Evolutionary conservation across 1,284 basidiomycete genomes (phyloP).

Genomic region (Ceratobasidium sp.): DNA sequence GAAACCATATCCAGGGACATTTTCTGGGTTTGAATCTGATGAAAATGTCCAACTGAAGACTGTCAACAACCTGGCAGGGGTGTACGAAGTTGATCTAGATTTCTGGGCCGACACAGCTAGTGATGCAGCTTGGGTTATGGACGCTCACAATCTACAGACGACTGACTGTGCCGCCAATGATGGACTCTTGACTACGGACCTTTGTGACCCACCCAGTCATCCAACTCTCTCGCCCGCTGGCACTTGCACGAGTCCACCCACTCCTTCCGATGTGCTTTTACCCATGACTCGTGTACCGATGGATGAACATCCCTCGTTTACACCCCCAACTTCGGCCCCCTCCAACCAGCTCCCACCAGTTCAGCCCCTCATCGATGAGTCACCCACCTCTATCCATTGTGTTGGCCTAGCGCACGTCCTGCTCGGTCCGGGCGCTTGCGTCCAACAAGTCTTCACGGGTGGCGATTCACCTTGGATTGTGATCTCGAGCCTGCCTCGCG

Average conservation of each 20-base stretch:
- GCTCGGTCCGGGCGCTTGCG: slow-evolving; percentile 34
- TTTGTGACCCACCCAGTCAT: background rate
- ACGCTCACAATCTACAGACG: background rate
- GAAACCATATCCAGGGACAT: background rate
- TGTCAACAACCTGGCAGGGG: background rate
- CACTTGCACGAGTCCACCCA: background rate
- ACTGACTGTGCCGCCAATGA: background rate
- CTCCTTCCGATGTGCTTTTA: background rate
- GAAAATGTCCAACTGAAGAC: background rate
- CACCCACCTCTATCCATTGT: slow-evolving; percentile 26
- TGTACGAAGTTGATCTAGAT: background rate
- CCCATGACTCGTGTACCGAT: background rate
- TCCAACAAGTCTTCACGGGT: slow-evolving; percentile 36
- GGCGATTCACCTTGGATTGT: slow-evolving; percentile 40
- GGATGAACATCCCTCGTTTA: background rate
- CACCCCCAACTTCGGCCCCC: background rate
- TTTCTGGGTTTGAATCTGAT: background rate
- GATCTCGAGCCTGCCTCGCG: slow-evolving; percentile 23
- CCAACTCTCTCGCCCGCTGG: background rate
- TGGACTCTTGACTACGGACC: background rate
- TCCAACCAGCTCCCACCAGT: background rate
- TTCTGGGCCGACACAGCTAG: slow-evolving; percentile 9
- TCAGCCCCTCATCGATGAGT: slow-evolving; percentile 32
- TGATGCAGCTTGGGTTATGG: slow-evolving; percentile 3
- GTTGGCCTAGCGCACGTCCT: slow-evolving; percentile 23